Percentiles rank a stretch among this genome's conserved stretches.
These are phyloP conservation scores for Cerrena zonata DNA, from an alignment of 1,284 basidiomycete species.

Conservation along the genomic window DNA sequence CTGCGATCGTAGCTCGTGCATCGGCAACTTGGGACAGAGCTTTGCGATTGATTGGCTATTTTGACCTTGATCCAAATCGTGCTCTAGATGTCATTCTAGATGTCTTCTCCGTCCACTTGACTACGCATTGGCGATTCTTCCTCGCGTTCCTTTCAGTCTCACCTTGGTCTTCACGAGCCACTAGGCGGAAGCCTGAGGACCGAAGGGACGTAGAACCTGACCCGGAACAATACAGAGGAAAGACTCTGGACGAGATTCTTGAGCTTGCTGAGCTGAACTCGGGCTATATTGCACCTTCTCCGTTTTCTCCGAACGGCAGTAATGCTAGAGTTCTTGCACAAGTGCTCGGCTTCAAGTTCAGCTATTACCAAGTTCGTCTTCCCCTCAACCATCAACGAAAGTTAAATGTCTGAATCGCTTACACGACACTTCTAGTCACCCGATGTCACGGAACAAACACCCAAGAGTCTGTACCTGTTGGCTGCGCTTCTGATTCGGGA, in stretches of 20 bases:
- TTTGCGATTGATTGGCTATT: conserved; percentile 88
- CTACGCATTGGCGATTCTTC: conserved; percentile 89
- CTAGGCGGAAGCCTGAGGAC: conserved; percentile 19
- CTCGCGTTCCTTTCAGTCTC: conserved; percentile 79
- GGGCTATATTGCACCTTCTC: conserved; percentile 8
- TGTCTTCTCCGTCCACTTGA: conserved; percentile 77
- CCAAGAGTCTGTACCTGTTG: conserved; percentile 73
- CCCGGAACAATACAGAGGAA: conserved; percentile 46
- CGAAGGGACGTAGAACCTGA: conserved; percentile 34
- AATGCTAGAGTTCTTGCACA: conserved; percentile 75
- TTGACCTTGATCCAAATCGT: conserved; percentile 91
- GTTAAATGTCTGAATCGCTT: neutral
- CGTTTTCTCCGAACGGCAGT: conserved; percentile 21
- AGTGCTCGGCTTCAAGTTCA: conserved; percentile 93
- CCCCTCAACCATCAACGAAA: neutral
- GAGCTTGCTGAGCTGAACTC: conserved; percentile 39
- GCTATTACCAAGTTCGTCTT: conserved; percentile 71
- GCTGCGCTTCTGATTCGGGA: conserved; percentile 87
- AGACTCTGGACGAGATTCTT: conserved; percentile 62
- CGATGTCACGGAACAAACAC: conserved; percentile 55
- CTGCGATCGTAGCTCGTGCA: conserved; percentile 59
- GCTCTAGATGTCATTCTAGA: conserved; percentile 93
- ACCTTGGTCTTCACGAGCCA: conserved; percentile 54
- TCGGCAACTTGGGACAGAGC: conserved; percentile 80
- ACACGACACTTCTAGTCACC: conserved; percentile 29